These are phyloP conservation scores for Trypanosoma vivax DNA, from an alignment of 208 protist genomes.

Conservation along the genomic window DNA sequence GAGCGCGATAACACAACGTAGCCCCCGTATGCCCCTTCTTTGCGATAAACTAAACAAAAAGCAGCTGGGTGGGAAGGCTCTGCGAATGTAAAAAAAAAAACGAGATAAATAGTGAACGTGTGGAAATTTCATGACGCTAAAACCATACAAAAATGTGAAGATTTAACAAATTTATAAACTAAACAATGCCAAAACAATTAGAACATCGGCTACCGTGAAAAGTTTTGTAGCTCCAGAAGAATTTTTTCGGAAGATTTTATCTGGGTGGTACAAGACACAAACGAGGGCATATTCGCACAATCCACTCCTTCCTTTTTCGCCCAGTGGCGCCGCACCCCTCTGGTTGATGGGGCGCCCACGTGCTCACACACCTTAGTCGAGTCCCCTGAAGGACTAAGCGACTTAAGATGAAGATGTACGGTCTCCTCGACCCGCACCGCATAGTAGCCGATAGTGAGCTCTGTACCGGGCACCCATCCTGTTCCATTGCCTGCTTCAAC, in stretches of 20 bases:
- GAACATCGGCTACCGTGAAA: too few relatives aligned
- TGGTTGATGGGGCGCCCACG: background rate
- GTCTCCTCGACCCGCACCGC: slow-evolving; percentile 50
- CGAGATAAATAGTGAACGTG: too few relatives aligned
- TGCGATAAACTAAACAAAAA: too few relatives aligned
- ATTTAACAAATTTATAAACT: slow-evolving; percentile 15
- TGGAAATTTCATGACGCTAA: too few relatives aligned
- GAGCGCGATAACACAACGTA: too few relatives aligned
- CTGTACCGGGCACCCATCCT: slow-evolving; percentile 38
- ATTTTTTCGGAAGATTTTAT: slow-evolving; percentile 8
- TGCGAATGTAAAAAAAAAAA: too few relatives aligned
- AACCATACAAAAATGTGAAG: background rate
- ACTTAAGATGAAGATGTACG: slow-evolving; percentile 64
- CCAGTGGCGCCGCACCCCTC: background rate
- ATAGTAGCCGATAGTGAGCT: slow-evolving; percentile 39
- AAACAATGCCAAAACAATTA: too few relatives aligned
- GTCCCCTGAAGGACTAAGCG: slow-evolving; percentile 18
- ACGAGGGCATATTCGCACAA: too few relatives aligned
- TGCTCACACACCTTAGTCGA: background rate
- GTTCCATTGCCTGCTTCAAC: slow-evolving; percentile 38
- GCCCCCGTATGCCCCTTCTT: too few relatives aligned
- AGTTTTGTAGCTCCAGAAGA: slow-evolving; percentile 8
- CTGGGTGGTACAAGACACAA: too few relatives aligned
- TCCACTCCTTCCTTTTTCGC: background rate
- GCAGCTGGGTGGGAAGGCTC: too few relatives aligned